Base-by-base conservation (phyloP, 305 asterid species). In the Plantago lanceolata region DNA sequence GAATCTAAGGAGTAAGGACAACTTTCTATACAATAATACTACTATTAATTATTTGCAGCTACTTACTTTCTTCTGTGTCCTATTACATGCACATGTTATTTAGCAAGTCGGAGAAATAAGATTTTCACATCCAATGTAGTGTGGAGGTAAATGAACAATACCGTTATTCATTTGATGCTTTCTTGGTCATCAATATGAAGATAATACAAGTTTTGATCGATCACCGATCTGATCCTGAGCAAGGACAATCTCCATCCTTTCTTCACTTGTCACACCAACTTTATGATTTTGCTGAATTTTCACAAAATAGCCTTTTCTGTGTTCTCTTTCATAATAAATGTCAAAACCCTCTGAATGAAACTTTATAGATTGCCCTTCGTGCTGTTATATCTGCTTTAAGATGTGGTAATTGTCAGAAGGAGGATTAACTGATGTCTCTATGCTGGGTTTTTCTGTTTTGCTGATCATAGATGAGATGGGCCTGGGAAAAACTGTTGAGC, bases 401-500 rank as follows among this genome's bases (percentile, higher is more conserved):
- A 60, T 69, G 65, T 73, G 61, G 58, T 51, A 35, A 57, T 56
- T 52, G 68, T 33, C 71, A 57, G 74, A 57, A 66, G 28, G 57
- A 48, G 68, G 73, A 67, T 67, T 47, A 64, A 68, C 71, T 81
- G 66, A 79, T 70, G 60, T 60, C 40, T 64, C 48, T 67, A 66
- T 67, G 63, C 57, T 68, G 68, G 43, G 69, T 73, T 75, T 48
- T 66, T 45, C 68, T 74, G 66, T 72, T 33, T 70, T 71, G 72
- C 66, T 66, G 56, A 65, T 78, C 75, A 66, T 76, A 93, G 99
- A 93, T 75, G 99, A 93, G 82, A 93, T 93, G 97, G 97, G 99
- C 61, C 82, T 93, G 68, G 99, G 99, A 56, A 93, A 93, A 82
- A 93, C 99, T 57, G 83, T 93, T 78, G 99, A 93, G 84, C 86